A percentile compares a stretch with the other conserved stretches of the same genome.
Conservation (phyloP, 108 stramenopile species). For the Fragilaria radians region DNA sequence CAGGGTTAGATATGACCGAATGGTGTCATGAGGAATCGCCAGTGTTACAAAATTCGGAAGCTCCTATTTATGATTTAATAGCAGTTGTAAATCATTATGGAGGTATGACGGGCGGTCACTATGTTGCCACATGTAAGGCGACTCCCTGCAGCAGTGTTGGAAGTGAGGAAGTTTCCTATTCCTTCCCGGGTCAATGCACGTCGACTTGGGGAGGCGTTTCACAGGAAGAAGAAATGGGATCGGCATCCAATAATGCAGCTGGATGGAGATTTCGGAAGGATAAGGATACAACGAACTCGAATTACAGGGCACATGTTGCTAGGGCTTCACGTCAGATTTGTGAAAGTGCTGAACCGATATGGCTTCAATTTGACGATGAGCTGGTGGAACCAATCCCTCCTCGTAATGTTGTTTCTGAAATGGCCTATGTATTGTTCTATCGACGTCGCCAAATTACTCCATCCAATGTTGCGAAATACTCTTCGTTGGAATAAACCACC, state of each 20-base stretch:
- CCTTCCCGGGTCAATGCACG: constrained; percentile 57
- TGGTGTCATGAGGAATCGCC: constrained; percentile 75
- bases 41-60: constrained; percentile 30
- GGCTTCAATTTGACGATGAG: constrained; percentile 96
- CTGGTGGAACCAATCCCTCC: constrained; percentile 84
- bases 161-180: constrained; percentile 76
- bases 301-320: constrained; percentile 28
- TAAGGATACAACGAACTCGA: constrained; percentile 48
- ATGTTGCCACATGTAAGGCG: constrained; percentile 90
- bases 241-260: constrained; percentile 21
- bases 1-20: constrained; percentile 80
- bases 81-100: constrained; percentile 96
- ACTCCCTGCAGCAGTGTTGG: constrained; percentile 79
- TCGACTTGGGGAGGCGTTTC: constrained; percentile 19
- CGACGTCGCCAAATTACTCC: constrained; percentile 74
- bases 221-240: constrained; percentile 19
- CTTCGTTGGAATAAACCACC: constrained; percentile 54
- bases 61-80: constrained; percentile 79
- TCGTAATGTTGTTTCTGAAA: constrained; percentile 74
- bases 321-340: constrained; percentile 41
- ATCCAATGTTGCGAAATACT: constrained; percentile 79
- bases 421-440: constrained; percentile 94
- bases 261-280: constrained; percentile 73
- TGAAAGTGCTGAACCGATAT: constrained; percentile 75
- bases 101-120: constrained; percentile 94